Base-by-base conservation (phyloP, 2,329 filamentous ascomycete species). In the Clonostachys solani region DNA sequence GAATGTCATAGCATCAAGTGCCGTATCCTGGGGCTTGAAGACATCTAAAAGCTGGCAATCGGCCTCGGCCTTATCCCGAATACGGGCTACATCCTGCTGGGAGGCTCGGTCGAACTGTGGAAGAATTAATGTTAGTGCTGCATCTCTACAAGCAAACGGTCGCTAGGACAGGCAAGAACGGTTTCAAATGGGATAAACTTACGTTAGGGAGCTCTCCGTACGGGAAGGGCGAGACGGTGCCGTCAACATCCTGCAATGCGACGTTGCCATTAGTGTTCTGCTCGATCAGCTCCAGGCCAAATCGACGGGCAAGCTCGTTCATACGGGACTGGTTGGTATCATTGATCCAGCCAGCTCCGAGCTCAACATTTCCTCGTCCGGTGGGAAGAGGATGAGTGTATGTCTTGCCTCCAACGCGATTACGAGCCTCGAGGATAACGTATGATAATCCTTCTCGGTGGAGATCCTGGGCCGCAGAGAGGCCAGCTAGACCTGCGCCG, bases 291-390 rank as follows among this genome's bases (percentile, higher is more conserved):
- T 78, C 71, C 1, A 71, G 52, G 0, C 65, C 64, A 47, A 68
- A 74, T 23, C 55, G 50, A 42, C 62, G 55, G 0, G 65, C 66
- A 10, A 76, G 53, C 2, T 52, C 60, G 50, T 59, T 71, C 49
- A 80, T 69, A 19, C 60, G 60, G 29, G 50, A 60, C 51, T 83
- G 78, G 45, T 71, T 77, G 1, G 63, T 71, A 46, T 81, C 74
- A 51, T 84, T 83, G 52, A 83, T 74, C 80, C 80, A 83, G 0
- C 75, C 77, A 0, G 77, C 80, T 4, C 80, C 80, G 0, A 81
- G 55, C 18, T 83, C 80, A 7, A 73, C 65, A 0, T 61, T 49
- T 0, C 70, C 71, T 4, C 57, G 59, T 23, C 56, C 66, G 33
- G 60, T 49, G 2, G 60, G 53, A 8, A 63, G 51, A 1, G 61